Percentiles rank a stretch among this genome's conserved stretches.
phyloP scores from a whole-genome alignment of 495 filamentous ascomycete species.

The Neurospora sp. region DNA sequence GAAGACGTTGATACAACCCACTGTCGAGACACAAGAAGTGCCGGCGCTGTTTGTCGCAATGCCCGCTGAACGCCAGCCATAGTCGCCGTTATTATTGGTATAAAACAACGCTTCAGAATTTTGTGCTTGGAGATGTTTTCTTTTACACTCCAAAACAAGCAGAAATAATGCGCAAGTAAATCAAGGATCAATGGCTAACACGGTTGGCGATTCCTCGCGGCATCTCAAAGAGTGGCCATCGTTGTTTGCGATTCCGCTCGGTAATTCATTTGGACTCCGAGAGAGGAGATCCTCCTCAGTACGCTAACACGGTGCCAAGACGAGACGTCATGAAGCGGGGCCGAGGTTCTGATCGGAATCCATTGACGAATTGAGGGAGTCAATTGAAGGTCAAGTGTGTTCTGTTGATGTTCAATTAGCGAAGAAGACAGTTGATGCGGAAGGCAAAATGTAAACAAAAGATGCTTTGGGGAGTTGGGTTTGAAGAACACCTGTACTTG shows the following conservation, averaged over 20 bases:
- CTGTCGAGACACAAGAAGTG: background rate
- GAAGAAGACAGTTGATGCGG: background rate
- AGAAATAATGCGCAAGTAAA: background rate
- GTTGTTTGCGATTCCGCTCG: background rate
- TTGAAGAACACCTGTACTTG: too few species aligned
- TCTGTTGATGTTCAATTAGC: background rate
- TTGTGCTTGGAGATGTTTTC: background rate
- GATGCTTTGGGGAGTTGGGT: too few species aligned
- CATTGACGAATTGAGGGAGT: background rate
- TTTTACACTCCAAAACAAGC: too few species aligned
- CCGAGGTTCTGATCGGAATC: background rate
- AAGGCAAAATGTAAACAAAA: background rate
- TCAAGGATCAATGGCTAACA: background rate
- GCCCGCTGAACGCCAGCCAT: background rate
- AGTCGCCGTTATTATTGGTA: background rate
- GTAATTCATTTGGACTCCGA: background rate
- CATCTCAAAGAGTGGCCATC: background rate
- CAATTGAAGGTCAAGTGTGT: background rate
- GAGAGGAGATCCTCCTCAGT: background rate
- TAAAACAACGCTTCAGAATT: background rate
- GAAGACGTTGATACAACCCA: background rate
- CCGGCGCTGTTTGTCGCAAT: background rate
- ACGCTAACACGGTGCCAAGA: background rate
- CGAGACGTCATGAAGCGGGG: background rate
- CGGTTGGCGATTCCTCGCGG: background rate